Evolutionary conservation across 768 basidiomycete species (phyloP), one percentile per base, ranked within the genome.

Genomic region (Panellus pusillus): DNA sequence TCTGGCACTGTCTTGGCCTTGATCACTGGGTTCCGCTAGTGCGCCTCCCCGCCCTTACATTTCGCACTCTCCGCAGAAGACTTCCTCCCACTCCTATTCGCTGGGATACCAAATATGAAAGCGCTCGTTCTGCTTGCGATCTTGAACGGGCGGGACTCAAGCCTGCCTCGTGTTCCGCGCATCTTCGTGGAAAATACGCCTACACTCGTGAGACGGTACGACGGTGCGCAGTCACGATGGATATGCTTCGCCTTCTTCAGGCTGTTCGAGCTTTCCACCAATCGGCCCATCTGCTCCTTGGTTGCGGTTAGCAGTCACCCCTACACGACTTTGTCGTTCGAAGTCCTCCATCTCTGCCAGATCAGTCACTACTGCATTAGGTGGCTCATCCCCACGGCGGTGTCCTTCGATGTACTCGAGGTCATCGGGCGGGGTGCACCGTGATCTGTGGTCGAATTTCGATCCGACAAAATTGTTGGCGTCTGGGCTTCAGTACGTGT

Each of bases 351-450:
- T 31, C 51, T 57, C 0, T 51, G 20, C 4, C 56, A 57, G 7
- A 18, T 47, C 37, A 57, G 49, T 28, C 50, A 42, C 19, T 53
- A 57, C 15, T 51, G 56, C 18, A 17, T 53, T 9, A 52, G 56
- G 56, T 57, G 51, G 51, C 51, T 57, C 38, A 47, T 57, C 6
- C 56, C 56, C 4, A 57, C 56, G 2, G 56, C 56, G n/a, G 38
- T 57, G 29, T 14, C 49, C 37, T 52, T 47, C 31, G 56, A 51
- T 4, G 19, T 57, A 6, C 51, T 57, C 13, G 56, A 57, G 39
- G 32, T 57, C 8, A 29, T 53, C 2, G 56, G 56, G 20, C 52
- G 56, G 56, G 48, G 51, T n/a, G 51, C 56, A 3, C 36, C n/a
- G n/a, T n/a, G n/a, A 51, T 17, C 38, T 53, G 11, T 57, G 51